phyloP scores from a whole-genome alignment of 2,329 filamentous ascomycete genomes.

The Penicillium sp. region DNA sequence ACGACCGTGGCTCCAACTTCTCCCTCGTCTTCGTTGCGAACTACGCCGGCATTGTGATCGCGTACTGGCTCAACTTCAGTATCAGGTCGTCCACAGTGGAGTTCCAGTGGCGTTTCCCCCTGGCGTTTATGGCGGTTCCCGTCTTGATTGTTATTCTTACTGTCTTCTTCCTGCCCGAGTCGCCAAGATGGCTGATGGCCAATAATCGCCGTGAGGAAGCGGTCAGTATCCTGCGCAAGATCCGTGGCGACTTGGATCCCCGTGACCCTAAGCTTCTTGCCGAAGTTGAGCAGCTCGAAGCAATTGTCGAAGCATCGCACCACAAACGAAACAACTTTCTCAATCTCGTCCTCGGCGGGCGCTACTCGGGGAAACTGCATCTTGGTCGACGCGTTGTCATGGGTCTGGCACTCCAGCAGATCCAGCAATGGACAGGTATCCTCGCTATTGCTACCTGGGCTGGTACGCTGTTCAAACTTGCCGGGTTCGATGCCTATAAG shows the following conservation, averaged over 20 bases:
- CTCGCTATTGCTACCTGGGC: slow-evolving; percentile 45
- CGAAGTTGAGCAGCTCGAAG: slow-evolving; percentile 45
- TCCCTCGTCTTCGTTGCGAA: slow-evolving; percentile 33
- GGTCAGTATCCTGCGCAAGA: slow-evolving; percentile 38
- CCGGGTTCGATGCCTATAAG: slow-evolving; percentile 26
- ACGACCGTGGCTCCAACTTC: slow-evolving; percentile 30
- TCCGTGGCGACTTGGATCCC: slow-evolving; percentile 33
- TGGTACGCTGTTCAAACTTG: slow-evolving; percentile 22
- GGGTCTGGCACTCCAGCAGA: slow-evolving; percentile 46
- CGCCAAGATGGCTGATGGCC: slow-evolving; percentile 46
- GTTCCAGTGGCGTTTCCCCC: slow-evolving; percentile 33
- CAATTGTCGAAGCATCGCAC: slow-evolving; percentile 42
- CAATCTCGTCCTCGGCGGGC: slow-evolving; percentile 41
- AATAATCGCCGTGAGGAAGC: slow-evolving; percentile 36
- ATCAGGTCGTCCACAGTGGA: slow-evolving; percentile 18
- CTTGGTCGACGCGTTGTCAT: slow-evolving; percentile 45
- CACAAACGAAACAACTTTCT: slow-evolving; percentile 43
- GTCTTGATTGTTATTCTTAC: slow-evolving; percentile 25
- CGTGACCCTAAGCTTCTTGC: slow-evolving; percentile 35
- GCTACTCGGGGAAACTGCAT: slow-evolving; percentile 39
- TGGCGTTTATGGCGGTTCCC: slow-evolving; percentile 32
- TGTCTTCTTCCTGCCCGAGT: slow-evolving; percentile 46
- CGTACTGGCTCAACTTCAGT: slow-evolving; percentile 36
- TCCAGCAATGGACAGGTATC: slow-evolving; percentile 50
- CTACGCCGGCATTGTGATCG: slow-evolving; percentile 31